phyloP scores from a whole-genome alignment of 495 filamentous ascomycete species.

The Letharia columbiana region DNA sequence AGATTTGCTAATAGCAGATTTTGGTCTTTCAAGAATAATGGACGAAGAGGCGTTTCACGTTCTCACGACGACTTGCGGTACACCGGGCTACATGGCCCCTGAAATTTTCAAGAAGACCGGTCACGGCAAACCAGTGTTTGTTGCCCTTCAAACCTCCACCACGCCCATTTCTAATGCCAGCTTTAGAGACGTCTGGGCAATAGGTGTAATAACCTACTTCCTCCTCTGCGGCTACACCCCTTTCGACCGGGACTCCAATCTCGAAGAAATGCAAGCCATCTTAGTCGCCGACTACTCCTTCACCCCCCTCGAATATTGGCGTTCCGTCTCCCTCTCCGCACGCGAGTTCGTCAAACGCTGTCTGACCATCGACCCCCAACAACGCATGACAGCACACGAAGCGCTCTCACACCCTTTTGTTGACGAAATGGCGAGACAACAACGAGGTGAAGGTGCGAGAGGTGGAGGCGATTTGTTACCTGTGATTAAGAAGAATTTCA shows the following conservation, averaged over 20 bases:
- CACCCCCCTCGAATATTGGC: conserved; percentile 95
- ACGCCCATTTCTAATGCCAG: conserved; percentile 12
- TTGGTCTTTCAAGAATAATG: conserved; percentile 91
- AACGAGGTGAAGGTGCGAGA: conserved; percentile 18
- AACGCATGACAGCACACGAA: conserved; percentile 90
- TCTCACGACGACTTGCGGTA: conserved; percentile 93
- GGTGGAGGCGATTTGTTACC: conserved; percentile 73
- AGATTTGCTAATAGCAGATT: conserved; percentile 87
- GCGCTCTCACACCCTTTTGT: conserved; percentile 87
- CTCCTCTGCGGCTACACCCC: conserved; percentile 96
- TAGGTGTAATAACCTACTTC: conserved; percentile 88
- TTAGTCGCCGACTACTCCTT: conserved; percentile 93
- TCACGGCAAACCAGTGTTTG: conserved; percentile 67
- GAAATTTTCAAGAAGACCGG: conserved; percentile 75
- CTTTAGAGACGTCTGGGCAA: conserved; percentile 65
- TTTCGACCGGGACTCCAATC: conserved; percentile 93
- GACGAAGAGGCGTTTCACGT: conserved; percentile 99
- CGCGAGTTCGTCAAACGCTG: conserved; percentile 85
- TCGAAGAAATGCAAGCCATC: conserved; percentile 99
- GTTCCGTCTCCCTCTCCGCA: conserved; percentile 74
- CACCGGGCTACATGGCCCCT: conserved; percentile 91
- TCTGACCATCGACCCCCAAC: conserved; percentile 76
- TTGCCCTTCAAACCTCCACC: conserved; percentile 7
- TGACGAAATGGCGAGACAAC: conserved; percentile 34
- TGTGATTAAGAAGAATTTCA: conserved; percentile 98